phyloP scores from a whole-genome alignment of 1,284 basidiomycete species.

The Kwoniella shivajii region DNA sequence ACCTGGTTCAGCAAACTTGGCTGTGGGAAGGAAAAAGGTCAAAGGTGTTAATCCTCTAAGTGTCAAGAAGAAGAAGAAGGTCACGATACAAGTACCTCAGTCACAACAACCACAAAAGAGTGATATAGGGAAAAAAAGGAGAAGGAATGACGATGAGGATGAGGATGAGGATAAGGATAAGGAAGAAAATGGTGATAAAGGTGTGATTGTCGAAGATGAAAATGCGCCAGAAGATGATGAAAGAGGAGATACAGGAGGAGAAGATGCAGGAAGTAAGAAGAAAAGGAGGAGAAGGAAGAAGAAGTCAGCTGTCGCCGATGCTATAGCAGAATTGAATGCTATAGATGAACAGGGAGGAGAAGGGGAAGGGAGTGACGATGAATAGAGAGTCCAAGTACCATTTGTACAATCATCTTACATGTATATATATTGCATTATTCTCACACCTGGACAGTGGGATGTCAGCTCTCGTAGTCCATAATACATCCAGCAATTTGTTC shows the following conservation, averaged over 20 bases:
- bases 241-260: slow-evolving; percentile 36
- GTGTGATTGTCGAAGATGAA: slow-evolving; percentile 24
- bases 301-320: slow-evolving; percentile 42
- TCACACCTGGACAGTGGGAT: too few relatives aligned
- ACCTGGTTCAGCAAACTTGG: slow-evolving; percentile 38
- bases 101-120: background rate
- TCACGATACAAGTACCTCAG: background rate
- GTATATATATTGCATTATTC: background rate
- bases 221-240: slow-evolving; percentile 41
- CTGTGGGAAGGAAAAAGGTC: slow-evolving; percentile 66
- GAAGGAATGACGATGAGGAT: slow-evolving; percentile 6
- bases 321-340: slow-evolving; percentile 41
- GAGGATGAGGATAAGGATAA: slow-evolving; percentile 23
- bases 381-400: slow-evolving; percentile 7
- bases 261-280: slow-evolving; percentile 32
- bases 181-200: slow-evolving; percentile 8
- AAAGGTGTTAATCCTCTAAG: slow-evolving; percentile 93
- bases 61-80: slow-evolving; percentile 77
- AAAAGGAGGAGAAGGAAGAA: slow-evolving; percentile 43
- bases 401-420: background rate
- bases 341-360: slow-evolving; percentile 9
- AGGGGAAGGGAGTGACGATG: slow-evolving; percentile 20
- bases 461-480: too few relatives aligned
- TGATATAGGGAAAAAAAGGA: slow-evolving; percentile 11
- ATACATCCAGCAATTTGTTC: too few relatives aligned